A percentile compares a stretch with the other conserved stretches of the same genome.
Conservation (phyloP, 1,139 yeast species). For the Hyphopichia burtonii region DNA sequence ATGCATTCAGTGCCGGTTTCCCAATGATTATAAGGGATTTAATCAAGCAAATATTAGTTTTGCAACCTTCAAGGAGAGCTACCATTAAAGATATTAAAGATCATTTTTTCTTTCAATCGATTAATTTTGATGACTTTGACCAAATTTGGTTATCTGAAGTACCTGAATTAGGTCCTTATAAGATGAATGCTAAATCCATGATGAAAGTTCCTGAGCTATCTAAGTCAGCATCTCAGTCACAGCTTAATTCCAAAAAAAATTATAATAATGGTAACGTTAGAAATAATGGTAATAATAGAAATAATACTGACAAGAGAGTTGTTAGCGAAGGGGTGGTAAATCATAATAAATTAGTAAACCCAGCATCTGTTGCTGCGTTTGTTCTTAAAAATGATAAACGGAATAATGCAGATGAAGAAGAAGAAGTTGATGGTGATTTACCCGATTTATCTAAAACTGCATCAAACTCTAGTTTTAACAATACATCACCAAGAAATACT, state of each 20-base stretch:
- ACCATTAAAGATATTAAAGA: constrained; percentile 36
- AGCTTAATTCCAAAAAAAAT: constrained; percentile 9
- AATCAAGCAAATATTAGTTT: constrained; percentile 43
- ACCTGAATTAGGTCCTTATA: constrained; percentile 74
- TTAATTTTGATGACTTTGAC: constrained; percentile 64
- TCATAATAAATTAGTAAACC: constrained; percentile 22
- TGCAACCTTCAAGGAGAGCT: constrained; percentile 44
- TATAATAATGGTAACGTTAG: constrained; percentile 8
- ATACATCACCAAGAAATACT: constrained; percentile 5
- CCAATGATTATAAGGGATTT: constrained; percentile 48
- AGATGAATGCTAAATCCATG: constrained; percentile 57
- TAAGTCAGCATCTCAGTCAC: constrained; percentile 22
- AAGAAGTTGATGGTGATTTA: constrained; percentile 9
- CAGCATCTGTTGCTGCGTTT: constrained; percentile 48
- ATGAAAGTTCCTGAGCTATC: constrained; percentile 49
- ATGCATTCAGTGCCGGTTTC: constrained; percentile 59
- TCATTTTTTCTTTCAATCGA: constrained; percentile 69
- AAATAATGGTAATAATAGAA: constrained; percentile 7
- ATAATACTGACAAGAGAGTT: constrained; percentile 10
- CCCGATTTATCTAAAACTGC: constrained; percentile 2
- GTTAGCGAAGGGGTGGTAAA: constrained; percentile 14
- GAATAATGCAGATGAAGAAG: constrained; percentile 8
- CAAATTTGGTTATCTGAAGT: constrained; percentile 69
- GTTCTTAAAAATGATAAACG: constrained; percentile 30
- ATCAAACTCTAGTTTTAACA: constrained; percentile 4